A percentile compares a stretch with the other conserved stretches of the same genome.
Evolutionary conservation across 1,139 yeast genomes (phyloP).

Genomic region (Arxiozyma bovina): DNA sequence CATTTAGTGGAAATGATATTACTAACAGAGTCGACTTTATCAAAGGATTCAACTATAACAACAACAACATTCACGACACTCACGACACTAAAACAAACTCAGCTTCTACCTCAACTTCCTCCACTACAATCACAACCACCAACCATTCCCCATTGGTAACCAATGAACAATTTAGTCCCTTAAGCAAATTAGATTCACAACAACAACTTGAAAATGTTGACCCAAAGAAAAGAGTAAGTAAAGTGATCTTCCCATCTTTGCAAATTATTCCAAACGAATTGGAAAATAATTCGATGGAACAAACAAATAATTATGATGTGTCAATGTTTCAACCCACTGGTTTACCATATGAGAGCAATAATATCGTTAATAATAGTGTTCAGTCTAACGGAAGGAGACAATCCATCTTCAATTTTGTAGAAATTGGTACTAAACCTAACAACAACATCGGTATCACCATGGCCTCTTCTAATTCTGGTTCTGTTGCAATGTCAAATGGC

Average conservation of each 20-base stretch:
- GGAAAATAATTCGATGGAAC: background rate
- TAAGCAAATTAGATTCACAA: background rate
- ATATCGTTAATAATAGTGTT: background rate
- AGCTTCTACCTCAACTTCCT: background rate
- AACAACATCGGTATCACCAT: background rate
- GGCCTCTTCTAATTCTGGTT: background rate
- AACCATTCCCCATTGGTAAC: background rate
- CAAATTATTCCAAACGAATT: background rate
- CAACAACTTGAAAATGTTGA: background rate
- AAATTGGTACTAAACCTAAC: background rate
- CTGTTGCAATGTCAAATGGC: background rate
- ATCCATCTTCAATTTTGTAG: conserved; percentile 10
- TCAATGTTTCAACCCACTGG: background rate
- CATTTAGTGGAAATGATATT: conserved; percentile 2
- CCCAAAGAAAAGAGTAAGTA: background rate
- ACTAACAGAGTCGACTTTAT: conserved; percentile 19
- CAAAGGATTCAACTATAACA: conserved; percentile 16
- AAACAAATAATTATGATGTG: background rate
- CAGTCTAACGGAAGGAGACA: conserved; percentile 8
- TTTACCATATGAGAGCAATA: background rate
- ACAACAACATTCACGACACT: too few species aligned
- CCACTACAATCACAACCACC: background rate
- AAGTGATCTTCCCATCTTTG: background rate
- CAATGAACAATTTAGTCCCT: background rate
- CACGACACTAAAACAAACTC: background rate